Base-by-base conservation (phyloP, 441 rosid genomes). In the Daphne laureola region DNA sequence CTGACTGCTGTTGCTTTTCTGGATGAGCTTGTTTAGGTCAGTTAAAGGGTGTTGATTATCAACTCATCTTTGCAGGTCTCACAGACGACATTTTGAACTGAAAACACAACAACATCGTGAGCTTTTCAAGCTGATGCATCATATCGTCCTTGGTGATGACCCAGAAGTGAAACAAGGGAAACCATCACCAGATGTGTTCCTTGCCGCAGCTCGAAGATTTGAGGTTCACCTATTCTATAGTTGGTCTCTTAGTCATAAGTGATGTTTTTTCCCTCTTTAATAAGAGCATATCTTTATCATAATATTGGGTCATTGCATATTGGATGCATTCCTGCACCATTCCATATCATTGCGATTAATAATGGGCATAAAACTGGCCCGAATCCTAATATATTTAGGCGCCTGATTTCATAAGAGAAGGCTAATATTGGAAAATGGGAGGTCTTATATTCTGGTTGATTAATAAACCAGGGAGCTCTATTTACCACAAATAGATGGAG, bases 161-260 rank as follows among this genome's bases (percentile, higher is more conserved):
- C 92, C 94, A 14, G 97, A 87, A 78, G 95, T 93, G 56, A 85
- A 87, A 73, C 79, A 78, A 64, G 98, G 98, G 58, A 88, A 92
- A 75, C 96, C 96, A 11, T 67, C 96, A 3, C 94, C 97, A 4
- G 97, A 92, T 57, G 65, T 81, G 57, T 92, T 92, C 66, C 83
- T 89, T 60, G 90, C 96, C 51, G 97, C 97, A 13, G 81, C 96
- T 59, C 78, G 74, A 66, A 92, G 96, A 79, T 92, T 92, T 67
- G 86, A 89, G 94, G 98, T 91, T 68, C 23, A 47, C 55, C 52
- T 38, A 17, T 16, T 11, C 17, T 21, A 15, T 42, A 16, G 57
- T 4, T 8, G 9, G 1, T 31, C 8, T 31, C 36, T 31, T 31
- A 31, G 36, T 31, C 36, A 31, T 31, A 31, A 31, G 6, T 31